Base-by-base conservation (phyloP, 148 eudicot genomes). In the Heliamphora exappendiculata region DNA sequence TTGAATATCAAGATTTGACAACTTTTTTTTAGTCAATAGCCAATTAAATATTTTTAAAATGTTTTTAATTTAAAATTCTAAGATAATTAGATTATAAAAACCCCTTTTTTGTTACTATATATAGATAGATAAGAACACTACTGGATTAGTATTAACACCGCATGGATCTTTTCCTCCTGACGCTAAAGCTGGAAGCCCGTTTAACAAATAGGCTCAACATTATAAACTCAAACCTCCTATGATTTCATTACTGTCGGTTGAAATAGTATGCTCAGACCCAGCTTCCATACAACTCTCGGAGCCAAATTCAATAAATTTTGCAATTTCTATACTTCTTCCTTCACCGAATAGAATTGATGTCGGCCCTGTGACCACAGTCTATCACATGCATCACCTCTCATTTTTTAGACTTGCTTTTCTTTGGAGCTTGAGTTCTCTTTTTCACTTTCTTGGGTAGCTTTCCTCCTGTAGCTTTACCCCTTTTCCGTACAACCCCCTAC, bases 381-480 rank as follows among this genome's bases (percentile, higher is more conserved):
- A 70, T 16, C 42, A 16, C 57, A 17, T 24, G 24, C 36, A 62
- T 2, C 49, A 16, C 34, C 29, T 44, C 84, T 89, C 81, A 94
- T 87, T 92, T 94, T 87, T 86, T 94, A 41, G 79, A 65, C 87
- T 88, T 94, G 82, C 90, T 80, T 84, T 92, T 94, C 85, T 91
- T 90, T 8, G 89, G 70, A 65, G 85, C 90, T 67, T 82, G 93
- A 81, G 93, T 72, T 84, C 92, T 94, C 86, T 82, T 85, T 80
- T 80, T 83, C 26, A 45, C 75, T 70, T 92, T 94, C 86, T 86
- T 94, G 41, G 84, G 75, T 57, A 79, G 87, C 86, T 90, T 91
- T 60, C 78, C 84, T 78, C 78, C 89, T 57, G 87, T 78, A 31
- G 87, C 77, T 79, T 89, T 94, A 47, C 85, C 89, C 83, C 89